Percentiles rank a stretch among this genome's conserved stretches.
These are phyloP conservation scores for Dalbergia cultrata DNA, from an alignment of 306 rosid genomes.

Conservation along the genomic window DNA sequence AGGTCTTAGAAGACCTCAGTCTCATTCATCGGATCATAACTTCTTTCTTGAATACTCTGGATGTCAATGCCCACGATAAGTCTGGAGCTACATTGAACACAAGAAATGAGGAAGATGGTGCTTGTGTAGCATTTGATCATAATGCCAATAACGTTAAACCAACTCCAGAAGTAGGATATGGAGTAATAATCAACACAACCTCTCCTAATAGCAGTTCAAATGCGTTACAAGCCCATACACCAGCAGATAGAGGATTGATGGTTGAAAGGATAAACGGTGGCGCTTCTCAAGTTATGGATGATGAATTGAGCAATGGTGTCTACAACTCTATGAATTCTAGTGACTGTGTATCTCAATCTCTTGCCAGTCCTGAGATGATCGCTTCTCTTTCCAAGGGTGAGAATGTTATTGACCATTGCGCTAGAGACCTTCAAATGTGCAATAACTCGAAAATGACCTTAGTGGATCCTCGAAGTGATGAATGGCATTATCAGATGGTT, in stretches of 20 bases:
- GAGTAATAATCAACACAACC: conserved; percentile 51
- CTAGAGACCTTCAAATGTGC: conserved; percentile 51
- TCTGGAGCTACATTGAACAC: conserved; percentile 44
- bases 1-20: conserved; percentile 76
- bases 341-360: conserved; percentile 86
- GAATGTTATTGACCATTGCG: conserved; percentile 37
- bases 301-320: conserved; percentile 69
- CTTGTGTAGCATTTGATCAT: conserved; percentile 49
- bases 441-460: conserved; percentile 58
- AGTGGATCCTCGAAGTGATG: conserved; percentile 54
- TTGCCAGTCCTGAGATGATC: conserved; percentile 58
- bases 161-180: conserved; percentile 51
- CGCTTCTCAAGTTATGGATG: conserved; percentile 71
- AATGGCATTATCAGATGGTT: conserved; percentile 66
- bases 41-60: conserved; percentile 63
- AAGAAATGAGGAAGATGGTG: conserved; percentile 47
- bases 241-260: conserved; percentile 58
- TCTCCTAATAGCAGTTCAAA: conserved; percentile 68
- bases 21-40: conserved; percentile 65
- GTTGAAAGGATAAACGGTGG: conserved; percentile 59
- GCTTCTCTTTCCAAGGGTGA: conserved; percentile 49
- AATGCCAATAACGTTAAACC: conserved; percentile 52
- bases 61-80: conserved; percentile 44
- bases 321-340: conserved; percentile 77
- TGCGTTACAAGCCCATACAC: conserved; percentile 55